Evolutionary conservation across 306 rosid species (phyloP), one percentile per base, ranked within the genome.

Genomic region (Inga oerstediana): DNA sequence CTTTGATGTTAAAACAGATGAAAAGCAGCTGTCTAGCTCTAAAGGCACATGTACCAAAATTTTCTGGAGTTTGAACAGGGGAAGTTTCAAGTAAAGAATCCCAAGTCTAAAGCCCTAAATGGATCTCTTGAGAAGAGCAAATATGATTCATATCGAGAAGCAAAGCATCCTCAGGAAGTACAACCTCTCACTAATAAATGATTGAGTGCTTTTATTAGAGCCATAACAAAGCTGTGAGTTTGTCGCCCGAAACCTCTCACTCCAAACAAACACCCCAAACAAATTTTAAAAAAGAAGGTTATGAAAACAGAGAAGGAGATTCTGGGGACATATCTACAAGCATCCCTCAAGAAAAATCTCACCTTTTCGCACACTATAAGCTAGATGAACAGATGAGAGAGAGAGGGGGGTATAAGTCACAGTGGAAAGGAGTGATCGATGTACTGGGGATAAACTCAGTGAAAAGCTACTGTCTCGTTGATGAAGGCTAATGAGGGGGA

Each of bases 301-400:
- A 79, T 75, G 82, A 80, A 61, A 73, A 71, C 79, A 85, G 83
- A 85, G 81, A 75, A 84, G 86, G 79, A 80, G 89, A 85, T 85
- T 93, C 94, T 94, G 97, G 97, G 97, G 96, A 85, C 90, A 75
- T 83, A 78, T 77, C 84, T 81, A 86, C 84, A 81, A 72, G 17
- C 91, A 89, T 91, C 97, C 99, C 99, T 80, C 97, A 74, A 94
- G 86, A 71, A 92, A 93, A 89, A 85, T 69, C 91, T 62, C 91
- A 81, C 83, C 2, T n/a, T 35, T 88, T 72, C 81, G 7, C 61
- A 19, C 27, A 69, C 35, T 51, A 37, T 35, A 32, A 27, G 7
- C 37, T 48, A 27, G 20, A 43, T 22, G 39, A 22, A 4, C 1
- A 43, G 0, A 7, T 43, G 7, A 43, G 8, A 43, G 46, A 43